Percentiles rank a stretch among this genome's conserved stretches.
Conservation (phyloP, 129 eudicot species). For the Flaveria brownii region DNA sequence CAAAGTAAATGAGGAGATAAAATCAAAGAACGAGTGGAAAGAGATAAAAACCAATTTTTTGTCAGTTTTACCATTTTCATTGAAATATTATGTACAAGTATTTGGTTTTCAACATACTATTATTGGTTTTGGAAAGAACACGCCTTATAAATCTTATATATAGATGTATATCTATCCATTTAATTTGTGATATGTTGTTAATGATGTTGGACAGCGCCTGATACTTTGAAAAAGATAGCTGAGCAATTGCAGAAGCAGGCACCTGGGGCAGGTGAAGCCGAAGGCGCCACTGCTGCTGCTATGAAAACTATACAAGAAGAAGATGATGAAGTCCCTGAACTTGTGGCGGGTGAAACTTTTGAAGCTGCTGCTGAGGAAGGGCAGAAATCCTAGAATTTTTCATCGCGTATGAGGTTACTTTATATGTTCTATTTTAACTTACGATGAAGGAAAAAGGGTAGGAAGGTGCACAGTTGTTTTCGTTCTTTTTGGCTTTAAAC, state of each 20-base stretch:
- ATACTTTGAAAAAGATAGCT: slow-evolving; percentile 68
- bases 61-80: too few species aligned
- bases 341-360: slow-evolving; percentile 83
- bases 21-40: too few species aligned
- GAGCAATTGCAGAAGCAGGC: slow-evolving; percentile 76
- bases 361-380: slow-evolving; percentile 87
- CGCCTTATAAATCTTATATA: too few species aligned
- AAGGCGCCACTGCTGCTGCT: slow-evolving; percentile 30
- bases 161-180: too few species aligned
- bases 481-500: slow-evolving; percentile 2
- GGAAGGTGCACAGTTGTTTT: slow-evolving; percentile 26
- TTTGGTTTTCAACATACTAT: too few species aligned
- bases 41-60: too few species aligned
- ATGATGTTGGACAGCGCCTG: slow-evolving; percentile 63
- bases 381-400: slow-evolving; percentile 45
- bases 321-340: slow-evolving; percentile 93
- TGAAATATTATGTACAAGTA: too few species aligned
- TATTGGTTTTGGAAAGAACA: too few species aligned
- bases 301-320: slow-evolving; percentile 52
- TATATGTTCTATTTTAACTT: slow-evolving; percentile 9
- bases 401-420: neutral
- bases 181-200: neutral
- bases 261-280: slow-evolving; percentile 52
- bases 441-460: slow-evolving; percentile 16
- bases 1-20: too few species aligned